These are phyloP conservation scores for Mycena epipterygia DNA, from an alignment of 768 basidiomycete species.

Conservation along the genomic window DNA sequence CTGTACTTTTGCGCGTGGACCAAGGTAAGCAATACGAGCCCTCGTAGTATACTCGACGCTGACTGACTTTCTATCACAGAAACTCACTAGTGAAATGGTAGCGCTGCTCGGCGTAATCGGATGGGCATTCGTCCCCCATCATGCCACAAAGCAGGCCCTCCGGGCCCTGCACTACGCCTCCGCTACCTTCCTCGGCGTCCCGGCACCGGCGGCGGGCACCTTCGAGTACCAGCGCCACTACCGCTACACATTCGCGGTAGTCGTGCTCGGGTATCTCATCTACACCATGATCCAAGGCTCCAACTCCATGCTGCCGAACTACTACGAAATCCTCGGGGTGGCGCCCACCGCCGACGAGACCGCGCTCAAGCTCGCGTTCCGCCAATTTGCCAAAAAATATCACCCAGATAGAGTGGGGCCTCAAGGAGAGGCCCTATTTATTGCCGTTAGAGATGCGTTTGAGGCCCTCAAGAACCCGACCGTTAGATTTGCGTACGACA, in stretches of 20 bases:
- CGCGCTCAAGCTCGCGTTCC: slow-evolving; percentile 79
- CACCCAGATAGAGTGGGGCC: slow-evolving; percentile 83
- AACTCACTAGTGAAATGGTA: slow-evolving; percentile 10
- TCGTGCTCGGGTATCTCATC: slow-evolving; percentile 74
- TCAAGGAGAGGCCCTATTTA: slow-evolving; percentile 74
- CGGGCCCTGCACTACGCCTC: slow-evolving; percentile 57
- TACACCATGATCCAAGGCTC: slow-evolving; percentile 76
- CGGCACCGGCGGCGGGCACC: slow-evolving; percentile 57
- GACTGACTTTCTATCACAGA: background rate
- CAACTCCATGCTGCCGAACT: slow-evolving; percentile 74
- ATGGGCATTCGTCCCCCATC: slow-evolving; percentile 78
- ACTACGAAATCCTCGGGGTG: slow-evolving; percentile 82
- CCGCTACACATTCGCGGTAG: slow-evolving; percentile 71
- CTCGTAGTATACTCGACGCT: background rate
- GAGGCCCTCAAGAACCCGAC: slow-evolving; percentile 85
- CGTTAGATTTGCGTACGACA: slow-evolving; percentile 88
- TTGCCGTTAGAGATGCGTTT: slow-evolving; percentile 78
- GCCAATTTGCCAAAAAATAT: slow-evolving; percentile 77
- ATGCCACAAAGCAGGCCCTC: slow-evolving; percentile 67
- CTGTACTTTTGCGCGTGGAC: background rate
- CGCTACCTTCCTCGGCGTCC: slow-evolving; percentile 46
- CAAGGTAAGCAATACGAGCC: background rate
- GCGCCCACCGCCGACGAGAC: slow-evolving; percentile 72
- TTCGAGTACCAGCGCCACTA: slow-evolving; percentile 69
- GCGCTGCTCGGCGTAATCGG: slow-evolving; percentile 62